phyloP scores from a whole-genome alignment of 2,329 filamentous ascomycete species.

The Reticulascus tulasneorum region DNA sequence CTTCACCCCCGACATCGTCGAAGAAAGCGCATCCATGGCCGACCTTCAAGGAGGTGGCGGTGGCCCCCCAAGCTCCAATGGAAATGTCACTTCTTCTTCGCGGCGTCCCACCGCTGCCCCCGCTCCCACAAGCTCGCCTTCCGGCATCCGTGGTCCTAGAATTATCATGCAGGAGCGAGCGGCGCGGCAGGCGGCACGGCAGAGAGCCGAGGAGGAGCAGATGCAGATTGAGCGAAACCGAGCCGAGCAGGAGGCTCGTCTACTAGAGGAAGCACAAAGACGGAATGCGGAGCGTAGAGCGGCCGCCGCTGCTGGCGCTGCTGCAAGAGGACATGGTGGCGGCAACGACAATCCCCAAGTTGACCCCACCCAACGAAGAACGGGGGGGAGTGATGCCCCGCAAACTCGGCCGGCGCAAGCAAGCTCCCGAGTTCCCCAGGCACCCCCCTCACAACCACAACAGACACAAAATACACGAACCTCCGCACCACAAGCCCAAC shows the following conservation, averaged over 20 bases:
- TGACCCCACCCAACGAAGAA: slow-evolving; percentile 13
- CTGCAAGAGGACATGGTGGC: slow-evolving; percentile 21
- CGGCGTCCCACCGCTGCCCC: slow-evolving; percentile 45
- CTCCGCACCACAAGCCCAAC: slow-evolving; percentile 22
- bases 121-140: slow-evolving; percentile 50
- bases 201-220: slow-evolving; percentile 64
- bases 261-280: slow-evolving; percentile 52
- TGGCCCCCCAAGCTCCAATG: slow-evolving; percentile 50
- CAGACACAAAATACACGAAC: slow-evolving; percentile 15
- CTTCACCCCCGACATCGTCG: slow-evolving; percentile 78
- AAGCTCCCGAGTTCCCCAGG: slow-evolving; percentile 20
- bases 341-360: slow-evolving; percentile 10
- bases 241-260: slow-evolving; percentile 52
- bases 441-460: slow-evolving; percentile 13
- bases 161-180: slow-evolving; percentile 88
- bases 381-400: slow-evolving; percentile 11
- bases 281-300: slow-evolving; percentile 59
- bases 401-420: slow-evolving; percentile 17
- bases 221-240: slow-evolving; percentile 53
- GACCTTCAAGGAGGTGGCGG: slow-evolving; percentile 63
- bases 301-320: slow-evolving; percentile 47
- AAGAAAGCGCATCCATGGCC: slow-evolving; percentile 91
- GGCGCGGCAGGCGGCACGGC: slow-evolving; percentile 69
- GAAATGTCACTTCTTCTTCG: slow-evolving; percentile 39
- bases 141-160: slow-evolving; percentile 75